These are phyloP conservation scores for Magnusiomyces paraingens DNA, from an alignment of 1,139 yeast genomes.

Conservation along the genomic window DNA sequence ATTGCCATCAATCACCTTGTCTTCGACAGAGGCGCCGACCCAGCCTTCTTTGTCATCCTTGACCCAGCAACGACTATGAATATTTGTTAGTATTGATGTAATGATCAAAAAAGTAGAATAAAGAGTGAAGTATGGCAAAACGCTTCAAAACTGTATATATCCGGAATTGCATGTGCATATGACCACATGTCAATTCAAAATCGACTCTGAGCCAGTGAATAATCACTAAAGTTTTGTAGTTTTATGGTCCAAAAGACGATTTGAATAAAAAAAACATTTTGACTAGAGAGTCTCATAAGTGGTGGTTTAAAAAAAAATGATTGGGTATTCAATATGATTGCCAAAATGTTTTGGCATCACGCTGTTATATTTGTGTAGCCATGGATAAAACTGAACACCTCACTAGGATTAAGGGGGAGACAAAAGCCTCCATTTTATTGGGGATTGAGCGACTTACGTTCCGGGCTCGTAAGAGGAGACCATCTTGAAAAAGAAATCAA, in stretches of 20 bases:
- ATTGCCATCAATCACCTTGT: slow-evolving; percentile 42
- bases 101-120: background rate
- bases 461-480: slow-evolving; percentile 29
- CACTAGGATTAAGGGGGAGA: background rate
- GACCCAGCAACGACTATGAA: slow-evolving; percentile 75
- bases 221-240: no score
- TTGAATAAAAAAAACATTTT: background rate
- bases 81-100: background rate
- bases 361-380: no score
- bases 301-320: background rate
- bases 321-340: no score
- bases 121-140: no score
- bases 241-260: background rate
- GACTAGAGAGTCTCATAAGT: background rate
- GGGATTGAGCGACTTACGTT: slow-evolving; percentile 24
- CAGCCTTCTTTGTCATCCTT: slow-evolving; percentile 86
- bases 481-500: slow-evolving; percentile 19
- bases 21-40: slow-evolving; percentile 77
- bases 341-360: no score
- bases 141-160: no score
- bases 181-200: no score
- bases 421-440: background rate
- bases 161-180: no score
- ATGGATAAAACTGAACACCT: background rate
- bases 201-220: no score